A percentile compares a stretch with the other conserved stretches of the same genome.
phyloP scores from a whole-genome alignment of 2,329 filamentous ascomycete species.

The Penicillium sclerotigenum region DNA sequence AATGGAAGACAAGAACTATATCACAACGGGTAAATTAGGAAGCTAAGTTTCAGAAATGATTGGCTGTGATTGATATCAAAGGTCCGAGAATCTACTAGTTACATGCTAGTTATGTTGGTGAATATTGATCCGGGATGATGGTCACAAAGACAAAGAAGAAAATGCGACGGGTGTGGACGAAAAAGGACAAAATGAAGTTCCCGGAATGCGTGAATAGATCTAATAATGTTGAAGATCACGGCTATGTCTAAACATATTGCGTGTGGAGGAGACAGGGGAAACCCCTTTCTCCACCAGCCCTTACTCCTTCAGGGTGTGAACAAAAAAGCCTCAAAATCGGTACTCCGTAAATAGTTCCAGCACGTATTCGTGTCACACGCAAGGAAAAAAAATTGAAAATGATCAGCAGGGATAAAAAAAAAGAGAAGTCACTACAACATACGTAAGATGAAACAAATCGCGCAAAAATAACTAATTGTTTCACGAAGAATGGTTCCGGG shows the following conservation, averaged over 20 bases:
- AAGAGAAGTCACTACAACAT: slow-evolving; percentile 5
- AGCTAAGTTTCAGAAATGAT: slow-evolving; percentile 15
- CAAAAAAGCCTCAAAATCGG: slow-evolving; percentile 7
- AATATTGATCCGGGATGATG: slow-evolving; percentile 19
- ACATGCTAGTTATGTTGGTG: slow-evolving; percentile 11
- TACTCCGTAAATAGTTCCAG: slow-evolving; percentile 6
- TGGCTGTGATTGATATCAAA: slow-evolving; percentile 8
- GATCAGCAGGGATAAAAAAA: slow-evolving; percentile 13
- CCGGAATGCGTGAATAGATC: slow-evolving; percentile 4
- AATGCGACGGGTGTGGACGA: slow-evolving; percentile 3
- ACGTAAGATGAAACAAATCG: slow-evolving; percentile 17
- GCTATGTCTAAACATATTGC: not conserved
- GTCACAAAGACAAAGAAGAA: slow-evolving; percentile 6
- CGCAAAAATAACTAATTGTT: slow-evolving; percentile 15
- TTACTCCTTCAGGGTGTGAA: slow-evolving; percentile 13
- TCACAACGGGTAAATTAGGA: slow-evolving; percentile 26
- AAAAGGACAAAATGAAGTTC: slow-evolving; percentile 1
- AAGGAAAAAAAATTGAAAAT: slow-evolving; percentile 1
- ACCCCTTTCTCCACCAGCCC: slow-evolving; percentile 15
- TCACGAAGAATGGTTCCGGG: not conserved
- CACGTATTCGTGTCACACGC: slow-evolving; percentile 15
- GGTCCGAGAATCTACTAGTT: slow-evolving; percentile 1
- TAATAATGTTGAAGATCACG: slow-evolving; percentile 1
- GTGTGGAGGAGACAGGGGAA: slow-evolving; percentile 12
- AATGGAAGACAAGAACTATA: slow-evolving; percentile 7